Percentiles rank a stretch among this genome's conserved stretches.
These are phyloP conservation scores for Diplogelasinospora grovesii DNA, from an alignment of 495 filamentous ascomycete genomes.

Conservation along the genomic window DNA sequence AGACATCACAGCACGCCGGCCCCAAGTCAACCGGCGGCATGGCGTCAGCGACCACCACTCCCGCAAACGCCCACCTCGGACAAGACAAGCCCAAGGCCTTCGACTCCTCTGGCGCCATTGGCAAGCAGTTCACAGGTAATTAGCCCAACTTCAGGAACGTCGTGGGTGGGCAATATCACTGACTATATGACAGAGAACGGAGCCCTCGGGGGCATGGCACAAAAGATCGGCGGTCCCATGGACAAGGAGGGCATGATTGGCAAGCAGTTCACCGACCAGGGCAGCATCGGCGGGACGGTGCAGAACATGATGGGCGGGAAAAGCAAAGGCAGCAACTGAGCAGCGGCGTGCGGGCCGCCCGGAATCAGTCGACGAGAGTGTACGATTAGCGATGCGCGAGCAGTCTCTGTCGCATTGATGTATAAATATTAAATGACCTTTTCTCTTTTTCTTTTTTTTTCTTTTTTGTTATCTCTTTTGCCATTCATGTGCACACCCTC, in stretches of 20 bases:
- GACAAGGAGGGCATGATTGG: constrained; percentile 42
- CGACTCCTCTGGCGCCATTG: constrained; percentile 28
- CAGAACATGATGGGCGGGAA: constrained; percentile 28
- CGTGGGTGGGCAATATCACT: too few relatives aligned
- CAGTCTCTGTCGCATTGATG: too few relatives aligned
- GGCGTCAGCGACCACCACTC: constrained; percentile 10
- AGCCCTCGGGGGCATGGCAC: constrained; percentile 41
- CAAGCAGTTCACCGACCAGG: constrained; percentile 42
- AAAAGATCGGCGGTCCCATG: constrained; percentile 50
- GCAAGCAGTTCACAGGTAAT: constrained; percentile 33
- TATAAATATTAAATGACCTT: too few relatives aligned
- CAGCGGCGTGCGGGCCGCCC: too few relatives aligned
- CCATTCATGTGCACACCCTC: too few relatives aligned
- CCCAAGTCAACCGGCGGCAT: constrained; percentile 18
- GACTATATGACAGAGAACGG: constrained; percentile 33
- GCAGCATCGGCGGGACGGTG: constrained; percentile 40
- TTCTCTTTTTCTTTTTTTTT: too few relatives aligned
- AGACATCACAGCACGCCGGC: constrained; percentile 12
- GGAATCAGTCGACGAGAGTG: neutral
- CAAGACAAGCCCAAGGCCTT: constrained; percentile 22
- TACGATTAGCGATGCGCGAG: neutral
- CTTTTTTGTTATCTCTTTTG: constrained; percentile 1
- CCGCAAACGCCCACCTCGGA: constrained; percentile 17
- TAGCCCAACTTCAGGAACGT: too few relatives aligned
- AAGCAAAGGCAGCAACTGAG: constrained; percentile 12